Percentiles rank a stretch among this genome's conserved stretches.
phyloP scores from a whole-genome alignment of 2,329 filamentous ascomycete genomes.

The Endothia cerciana region DNA sequence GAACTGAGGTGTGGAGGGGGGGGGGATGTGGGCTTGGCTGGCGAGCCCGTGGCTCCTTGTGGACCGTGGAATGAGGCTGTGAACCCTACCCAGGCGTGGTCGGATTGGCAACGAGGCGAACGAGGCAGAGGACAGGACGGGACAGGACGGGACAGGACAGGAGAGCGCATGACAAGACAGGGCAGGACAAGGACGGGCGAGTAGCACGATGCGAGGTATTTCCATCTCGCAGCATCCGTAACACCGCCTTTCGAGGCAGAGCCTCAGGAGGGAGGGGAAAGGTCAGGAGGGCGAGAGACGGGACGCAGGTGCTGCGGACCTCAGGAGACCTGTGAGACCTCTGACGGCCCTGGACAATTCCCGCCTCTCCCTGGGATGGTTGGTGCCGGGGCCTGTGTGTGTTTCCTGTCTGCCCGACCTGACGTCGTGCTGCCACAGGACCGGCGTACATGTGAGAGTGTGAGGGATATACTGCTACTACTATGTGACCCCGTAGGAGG shows the following conservation, averaged over 20 bases:
- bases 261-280: background rate
- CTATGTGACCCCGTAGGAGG: too few species aligned
- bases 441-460: background rate
- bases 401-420: background rate
- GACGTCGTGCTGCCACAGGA: background rate
- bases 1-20: conserved; percentile 5
- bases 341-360: background rate
- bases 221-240: background rate
- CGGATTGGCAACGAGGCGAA: background rate
- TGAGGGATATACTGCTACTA: background rate
- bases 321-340: conserved; percentile 5
- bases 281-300: conserved; percentile 2
- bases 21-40: conserved; percentile 11
- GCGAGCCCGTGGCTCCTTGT: conserved; percentile 15
- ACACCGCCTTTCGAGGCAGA: conserved; percentile 24
- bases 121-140: background rate
- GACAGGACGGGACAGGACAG: background rate
- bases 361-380: background rate
- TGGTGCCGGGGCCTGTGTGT: background rate
- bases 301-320: conserved; percentile 9
- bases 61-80: conserved; percentile 17
- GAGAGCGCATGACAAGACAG: background rate
- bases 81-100: conserved; percentile 10
- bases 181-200: background rate
- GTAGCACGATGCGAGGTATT: background rate